phyloP scores from a whole-genome alignment of 768 basidiomycete species.

The Fomitopsis serialis region DNA sequence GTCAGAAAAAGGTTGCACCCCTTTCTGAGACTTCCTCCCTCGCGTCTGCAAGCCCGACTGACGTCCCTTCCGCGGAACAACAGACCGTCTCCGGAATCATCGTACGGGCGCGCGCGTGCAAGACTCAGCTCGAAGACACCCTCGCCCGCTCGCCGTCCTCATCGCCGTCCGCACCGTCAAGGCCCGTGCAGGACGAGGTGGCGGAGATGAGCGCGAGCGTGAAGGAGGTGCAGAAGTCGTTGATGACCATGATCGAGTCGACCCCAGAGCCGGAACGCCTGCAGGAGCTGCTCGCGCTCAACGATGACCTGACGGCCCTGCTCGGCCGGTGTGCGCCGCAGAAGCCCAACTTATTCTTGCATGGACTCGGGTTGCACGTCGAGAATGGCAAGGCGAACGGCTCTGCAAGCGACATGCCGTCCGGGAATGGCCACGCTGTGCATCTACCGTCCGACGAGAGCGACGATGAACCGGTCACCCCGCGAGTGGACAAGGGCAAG shows the following conservation, averaged over 20 bases:
- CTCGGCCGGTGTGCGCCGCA: conserved; percentile 35
- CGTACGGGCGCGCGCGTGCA: conserved; percentile 36
- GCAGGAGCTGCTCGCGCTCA: conserved; percentile 63
- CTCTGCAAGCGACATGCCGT: background rate
- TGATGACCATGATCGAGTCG: conserved; percentile 48
- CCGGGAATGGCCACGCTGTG: conserved; percentile 1
- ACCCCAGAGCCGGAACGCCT: conserved; percentile 55
- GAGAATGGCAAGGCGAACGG: conserved; percentile 5
- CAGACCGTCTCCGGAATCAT: conserved; percentile 41
- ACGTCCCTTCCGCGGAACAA: conserved; percentile 15
- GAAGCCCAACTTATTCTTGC: conserved; percentile 4
- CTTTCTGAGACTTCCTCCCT: conserved; percentile 14
- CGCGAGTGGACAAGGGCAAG: conserved; percentile 76
- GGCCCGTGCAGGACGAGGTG: conserved; percentile 12
- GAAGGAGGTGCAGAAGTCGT: conserved; percentile 44
- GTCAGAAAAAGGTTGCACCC: conserved; percentile 47
- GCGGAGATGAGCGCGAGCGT: conserved; percentile 46
- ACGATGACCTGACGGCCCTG: conserved; percentile 61
- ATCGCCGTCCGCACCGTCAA: conserved; percentile 12
- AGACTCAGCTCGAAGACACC: conserved; percentile 23
- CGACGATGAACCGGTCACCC: conserved; percentile 44
- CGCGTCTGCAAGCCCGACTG: conserved; percentile 14
- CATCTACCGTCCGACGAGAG: conserved; percentile 12
- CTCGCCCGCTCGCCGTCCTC: conserved; percentile 18
- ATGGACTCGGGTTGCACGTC: conserved; percentile 13